Evolutionary conservation across 2,329 filamentous ascomycete genomes (phyloP).

Genomic region (Ophiostoma pallidulum): DNA sequence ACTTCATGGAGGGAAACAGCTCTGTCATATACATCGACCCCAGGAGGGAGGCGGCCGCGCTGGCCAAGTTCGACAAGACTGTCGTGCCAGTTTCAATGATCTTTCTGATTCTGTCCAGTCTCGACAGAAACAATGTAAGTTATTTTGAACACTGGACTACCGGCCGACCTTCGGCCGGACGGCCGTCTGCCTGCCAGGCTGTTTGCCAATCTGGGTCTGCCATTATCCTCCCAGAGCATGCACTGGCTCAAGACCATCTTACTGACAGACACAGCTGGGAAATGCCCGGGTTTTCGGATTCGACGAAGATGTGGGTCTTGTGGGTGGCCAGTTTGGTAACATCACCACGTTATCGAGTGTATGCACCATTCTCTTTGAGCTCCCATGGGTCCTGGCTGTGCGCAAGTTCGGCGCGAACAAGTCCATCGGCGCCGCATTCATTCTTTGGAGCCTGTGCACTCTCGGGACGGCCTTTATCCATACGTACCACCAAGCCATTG

Average conservation of each 20-base stretch:
- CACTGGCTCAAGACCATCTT: no score
- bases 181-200: no score
- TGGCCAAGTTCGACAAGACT: no score
- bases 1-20: no score
- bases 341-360: slow-evolving; percentile 12
- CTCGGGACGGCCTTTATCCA: slow-evolving; percentile 9
- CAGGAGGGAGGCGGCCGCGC: no score
- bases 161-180: no score
- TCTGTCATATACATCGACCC: no score
- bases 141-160: no score
- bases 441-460: slow-evolving; percentile 9
- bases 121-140: slow-evolving; percentile 14
- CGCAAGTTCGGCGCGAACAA: slow-evolving; percentile 7
- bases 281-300: slow-evolving; percentile 9
- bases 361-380: slow-evolving; percentile 10
- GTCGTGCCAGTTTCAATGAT: no score
- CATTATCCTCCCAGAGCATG: no score
- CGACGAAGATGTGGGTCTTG: slow-evolving; percentile 6
- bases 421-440: slow-evolving; percentile 2
- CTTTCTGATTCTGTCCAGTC: background rate
- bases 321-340: slow-evolving; percentile 6
- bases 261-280: slow-evolving; percentile 5
- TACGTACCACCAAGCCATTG: slow-evolving; percentile 9
- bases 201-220: no score
- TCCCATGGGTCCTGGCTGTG: slow-evolving; percentile 10